phyloP scores from a whole-genome alignment of 768 basidiomycete genomes.

The Tricholoma terreum region DNA sequence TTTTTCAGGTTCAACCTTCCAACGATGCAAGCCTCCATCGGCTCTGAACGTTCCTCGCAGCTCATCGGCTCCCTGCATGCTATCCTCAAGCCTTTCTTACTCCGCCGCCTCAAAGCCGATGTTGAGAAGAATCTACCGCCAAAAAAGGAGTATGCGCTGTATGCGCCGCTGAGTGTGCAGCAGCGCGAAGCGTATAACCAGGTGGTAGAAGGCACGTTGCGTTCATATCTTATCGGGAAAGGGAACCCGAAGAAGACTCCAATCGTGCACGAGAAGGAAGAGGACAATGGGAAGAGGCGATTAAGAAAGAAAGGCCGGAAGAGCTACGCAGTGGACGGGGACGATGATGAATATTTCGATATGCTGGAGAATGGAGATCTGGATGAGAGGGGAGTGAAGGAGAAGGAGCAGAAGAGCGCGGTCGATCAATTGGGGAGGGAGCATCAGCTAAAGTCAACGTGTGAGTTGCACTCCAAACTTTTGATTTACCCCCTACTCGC shows the following conservation, averaged over 20 bases:
- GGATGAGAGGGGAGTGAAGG: slow-evolving; percentile 32
- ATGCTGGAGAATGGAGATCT: slow-evolving; percentile 51
- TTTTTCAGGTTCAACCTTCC: slow-evolving; percentile 67
- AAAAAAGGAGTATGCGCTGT: slow-evolving; percentile 93
- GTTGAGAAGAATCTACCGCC: slow-evolving; percentile 79
- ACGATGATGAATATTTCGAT: slow-evolving; percentile 66
- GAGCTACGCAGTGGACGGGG: slow-evolving; percentile 54
- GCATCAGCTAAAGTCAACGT: slow-evolving; percentile 53
- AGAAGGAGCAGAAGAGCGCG: slow-evolving; percentile 31
- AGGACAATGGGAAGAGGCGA: slow-evolving; percentile 25
- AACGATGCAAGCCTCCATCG: slow-evolving; percentile 53
- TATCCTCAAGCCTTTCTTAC: slow-evolving; percentile 93
- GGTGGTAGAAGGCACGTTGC: slow-evolving; percentile 67
- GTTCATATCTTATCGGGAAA: slow-evolving; percentile 56
- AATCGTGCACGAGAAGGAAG: slow-evolving; percentile 12
- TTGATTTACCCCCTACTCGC: background rate
- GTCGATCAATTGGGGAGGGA: slow-evolving; percentile 56
- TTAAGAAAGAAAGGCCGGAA: slow-evolving; percentile 34
- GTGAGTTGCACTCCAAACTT: too few species aligned
- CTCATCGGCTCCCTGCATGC: slow-evolving; percentile 80
- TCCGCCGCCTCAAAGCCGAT: slow-evolving; percentile 88
- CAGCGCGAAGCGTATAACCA: slow-evolving; percentile 87
- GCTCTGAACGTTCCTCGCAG: slow-evolving; percentile 54
- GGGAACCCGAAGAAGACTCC: slow-evolving; percentile 14
- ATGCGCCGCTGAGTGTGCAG: slow-evolving; percentile 78